Percentiles rank a stretch among this genome's conserved stretches.
Conservation (phyloP, 1,284 basidiomycete species). For the Amylostereum chailletii region DNA sequence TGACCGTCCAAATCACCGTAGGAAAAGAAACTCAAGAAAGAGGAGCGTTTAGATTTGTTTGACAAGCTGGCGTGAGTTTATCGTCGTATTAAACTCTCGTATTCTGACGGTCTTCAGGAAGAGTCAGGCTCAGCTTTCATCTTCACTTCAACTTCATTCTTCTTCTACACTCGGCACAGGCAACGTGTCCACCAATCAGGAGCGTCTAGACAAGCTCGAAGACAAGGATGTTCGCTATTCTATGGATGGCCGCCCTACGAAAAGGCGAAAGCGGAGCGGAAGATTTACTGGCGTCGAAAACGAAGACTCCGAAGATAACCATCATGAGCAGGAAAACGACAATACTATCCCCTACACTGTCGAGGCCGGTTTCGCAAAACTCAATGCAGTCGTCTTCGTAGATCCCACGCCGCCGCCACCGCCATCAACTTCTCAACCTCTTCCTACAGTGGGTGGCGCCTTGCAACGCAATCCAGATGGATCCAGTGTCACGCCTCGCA, state of each 20-base stretch:
- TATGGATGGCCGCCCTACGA: slow-evolving; percentile 43
- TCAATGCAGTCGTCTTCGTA: slow-evolving; percentile 4
- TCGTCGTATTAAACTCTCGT: slow-evolving; percentile 2
- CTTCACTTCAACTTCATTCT: slow-evolving; percentile 52
- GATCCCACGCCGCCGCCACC: slow-evolving; percentile 1
- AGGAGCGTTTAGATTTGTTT: slow-evolving; percentile 64
- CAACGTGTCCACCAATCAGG: slow-evolving; percentile 46
- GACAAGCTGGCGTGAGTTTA: slow-evolving; percentile 67
- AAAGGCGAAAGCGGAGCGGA: slow-evolving; percentile 28
- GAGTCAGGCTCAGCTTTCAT: slow-evolving; percentile 60
- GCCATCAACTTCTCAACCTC: not conserved
- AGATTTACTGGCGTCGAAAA: slow-evolving; percentile 22
- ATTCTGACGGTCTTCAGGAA: slow-evolving; percentile 40
- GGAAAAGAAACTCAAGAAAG: slow-evolving; percentile 84
- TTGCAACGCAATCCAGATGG: slow-evolving; percentile 54
- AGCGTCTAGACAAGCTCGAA: slow-evolving; percentile 49
- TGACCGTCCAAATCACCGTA: slow-evolving; percentile 19
- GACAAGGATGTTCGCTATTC: slow-evolving; percentile 48
- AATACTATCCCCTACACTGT: too few species aligned
- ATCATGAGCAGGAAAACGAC: too few species aligned
- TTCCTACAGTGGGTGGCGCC: slow-evolving; percentile 40
- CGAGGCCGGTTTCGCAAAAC: too few species aligned
- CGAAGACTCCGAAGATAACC: slow-evolving; percentile 21
- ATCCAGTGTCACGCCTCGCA: slow-evolving; percentile 35
- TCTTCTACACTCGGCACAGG: slow-evolving; percentile 77